These are phyloP conservation scores for Candida xyloterini DNA, from an alignment of 805 yeast species.

Conservation along the genomic window DNA sequence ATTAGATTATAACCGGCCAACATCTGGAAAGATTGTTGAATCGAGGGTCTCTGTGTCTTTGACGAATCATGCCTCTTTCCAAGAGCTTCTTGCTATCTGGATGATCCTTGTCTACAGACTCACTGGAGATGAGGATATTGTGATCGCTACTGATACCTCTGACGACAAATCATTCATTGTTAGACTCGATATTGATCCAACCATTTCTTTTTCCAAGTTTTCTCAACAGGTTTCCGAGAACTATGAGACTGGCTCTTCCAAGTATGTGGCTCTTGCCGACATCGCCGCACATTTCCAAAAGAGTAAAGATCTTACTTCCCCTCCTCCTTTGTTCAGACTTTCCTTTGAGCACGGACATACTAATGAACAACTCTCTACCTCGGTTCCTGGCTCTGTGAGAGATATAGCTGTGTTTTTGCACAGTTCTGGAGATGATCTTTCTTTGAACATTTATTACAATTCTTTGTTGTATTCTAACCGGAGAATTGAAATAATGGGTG, in stretches of 20 bases:
- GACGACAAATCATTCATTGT: slow-evolving; percentile 52
- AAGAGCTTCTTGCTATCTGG: slow-evolving; percentile 60
- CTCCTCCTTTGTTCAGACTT: slow-evolving; percentile 63
- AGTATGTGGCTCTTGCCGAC: slow-evolving; percentile 50
- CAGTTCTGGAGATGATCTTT: slow-evolving; percentile 24
- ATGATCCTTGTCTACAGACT: slow-evolving; percentile 71
- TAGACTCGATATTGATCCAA: slow-evolving; percentile 58
- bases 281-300: slow-evolving; percentile 51
- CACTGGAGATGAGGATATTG: slow-evolving; percentile 93
- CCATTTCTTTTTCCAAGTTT: slow-evolving; percentile 52
- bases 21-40: slow-evolving; percentile 64
- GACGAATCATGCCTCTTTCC: slow-evolving; percentile 36
- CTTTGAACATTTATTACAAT: slow-evolving; percentile 61
- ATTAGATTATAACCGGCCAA: slow-evolving; percentile 79
- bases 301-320: slow-evolving; percentile 47
- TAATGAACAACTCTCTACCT: slow-evolving; percentile 42
- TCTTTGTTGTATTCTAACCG: slow-evolving; percentile 67
- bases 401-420: slow-evolving; percentile 58
- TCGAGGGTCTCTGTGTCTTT: slow-evolving; percentile 43
- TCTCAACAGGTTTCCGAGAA: slow-evolving; percentile 42
- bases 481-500: slow-evolving; percentile 66
- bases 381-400: slow-evolving; percentile 53
- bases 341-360: slow-evolving; percentile 49
- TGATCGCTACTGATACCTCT: slow-evolving; percentile 66
- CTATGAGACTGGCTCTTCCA: slow-evolving; percentile 33